These are phyloP conservation scores for Aspergillus luchuensis DNA, from an alignment of 2,329 filamentous ascomycete genomes.

Conservation along the genomic window DNA sequence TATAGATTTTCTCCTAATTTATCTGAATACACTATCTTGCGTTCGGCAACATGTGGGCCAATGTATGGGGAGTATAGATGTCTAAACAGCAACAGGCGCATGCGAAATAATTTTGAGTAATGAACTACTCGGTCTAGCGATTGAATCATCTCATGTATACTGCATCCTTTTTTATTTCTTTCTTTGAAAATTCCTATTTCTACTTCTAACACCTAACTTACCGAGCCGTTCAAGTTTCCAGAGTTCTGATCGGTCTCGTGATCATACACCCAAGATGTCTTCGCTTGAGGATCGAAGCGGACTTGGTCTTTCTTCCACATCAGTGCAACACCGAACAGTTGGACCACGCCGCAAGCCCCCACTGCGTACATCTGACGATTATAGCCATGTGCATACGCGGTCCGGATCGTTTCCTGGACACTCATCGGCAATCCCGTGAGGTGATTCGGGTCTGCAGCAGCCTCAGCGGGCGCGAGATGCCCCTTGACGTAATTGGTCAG, in stretches of 20 bases:
- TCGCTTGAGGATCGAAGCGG: constrained; percentile 18
- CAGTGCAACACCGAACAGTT: constrained; percentile 15
- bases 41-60: no score
- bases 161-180: no score
- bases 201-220: neutral
- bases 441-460: constrained; percentile 6
- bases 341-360: constrained; percentile 18
- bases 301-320: constrained; percentile 23
- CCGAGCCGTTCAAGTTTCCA: neutral
- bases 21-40: no score
- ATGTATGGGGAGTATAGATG: no score
- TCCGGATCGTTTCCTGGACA: constrained; percentile 10
- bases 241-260: neutral
- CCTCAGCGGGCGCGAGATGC: constrained; percentile 6
- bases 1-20: neutral
- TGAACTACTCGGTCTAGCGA: no score
- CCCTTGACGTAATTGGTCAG: constrained; percentile 21
- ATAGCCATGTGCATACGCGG: constrained; percentile 21
- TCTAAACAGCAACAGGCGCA: no score
- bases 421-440: constrained; percentile 7
- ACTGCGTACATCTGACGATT: constrained; percentile 23
- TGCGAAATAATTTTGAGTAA: no score
- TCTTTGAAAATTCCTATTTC: no score
- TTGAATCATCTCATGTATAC: no score
- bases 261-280: neutral